Conservation (phyloP, 495 filamentous ascomycete species). For the Penicillium odoratum region DNA sequence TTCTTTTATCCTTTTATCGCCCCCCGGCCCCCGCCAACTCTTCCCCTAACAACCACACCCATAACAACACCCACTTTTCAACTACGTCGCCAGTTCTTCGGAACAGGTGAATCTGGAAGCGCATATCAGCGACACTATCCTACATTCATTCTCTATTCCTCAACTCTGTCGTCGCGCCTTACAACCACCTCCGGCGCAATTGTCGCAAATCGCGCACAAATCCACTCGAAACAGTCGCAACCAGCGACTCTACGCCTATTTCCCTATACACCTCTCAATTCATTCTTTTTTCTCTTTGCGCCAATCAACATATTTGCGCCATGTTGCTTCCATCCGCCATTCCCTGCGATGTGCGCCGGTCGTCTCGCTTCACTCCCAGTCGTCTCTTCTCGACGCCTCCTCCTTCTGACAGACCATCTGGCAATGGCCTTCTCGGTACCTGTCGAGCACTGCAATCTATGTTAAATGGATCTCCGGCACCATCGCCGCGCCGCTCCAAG, state of each 20-base stretch:
- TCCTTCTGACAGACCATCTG: conserved; percentile 53
- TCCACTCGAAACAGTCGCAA: conserved; percentile 13
- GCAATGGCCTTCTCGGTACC: conserved; percentile 62
- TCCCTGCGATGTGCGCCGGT: conserved; percentile 63
- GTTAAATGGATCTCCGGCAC: conserved; percentile 47
- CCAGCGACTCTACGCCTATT: conserved; percentile 6
- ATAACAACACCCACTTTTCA: conserved; percentile 4
- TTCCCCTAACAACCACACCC: conserved; percentile 18
- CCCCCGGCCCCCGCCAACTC: conserved; percentile 22
- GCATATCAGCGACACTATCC: conserved; percentile 19
- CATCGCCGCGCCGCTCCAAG: conserved; percentile 37
- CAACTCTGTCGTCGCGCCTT: conserved; percentile 25
- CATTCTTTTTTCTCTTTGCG: neutral
- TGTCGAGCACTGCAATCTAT: conserved; percentile 73
- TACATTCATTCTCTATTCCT: conserved; percentile 22
- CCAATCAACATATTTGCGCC: conserved; percentile 11
- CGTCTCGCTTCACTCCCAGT: conserved; percentile 56
- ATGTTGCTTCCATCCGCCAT: conserved; percentile 76
- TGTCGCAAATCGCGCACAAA: conserved; percentile 29
- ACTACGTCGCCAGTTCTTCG: conserved; percentile 22
- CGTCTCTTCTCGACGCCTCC: conserved; percentile 65
- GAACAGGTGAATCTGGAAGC: conserved; percentile 29
- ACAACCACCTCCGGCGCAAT: conserved; percentile 41
- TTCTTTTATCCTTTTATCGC: conserved; percentile 25
- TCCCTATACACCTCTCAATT: conserved; percentile 1